Conservation (phyloP, 2,329 filamentous ascomycete species). For the Colletotrichum tamarilloi region DNA sequence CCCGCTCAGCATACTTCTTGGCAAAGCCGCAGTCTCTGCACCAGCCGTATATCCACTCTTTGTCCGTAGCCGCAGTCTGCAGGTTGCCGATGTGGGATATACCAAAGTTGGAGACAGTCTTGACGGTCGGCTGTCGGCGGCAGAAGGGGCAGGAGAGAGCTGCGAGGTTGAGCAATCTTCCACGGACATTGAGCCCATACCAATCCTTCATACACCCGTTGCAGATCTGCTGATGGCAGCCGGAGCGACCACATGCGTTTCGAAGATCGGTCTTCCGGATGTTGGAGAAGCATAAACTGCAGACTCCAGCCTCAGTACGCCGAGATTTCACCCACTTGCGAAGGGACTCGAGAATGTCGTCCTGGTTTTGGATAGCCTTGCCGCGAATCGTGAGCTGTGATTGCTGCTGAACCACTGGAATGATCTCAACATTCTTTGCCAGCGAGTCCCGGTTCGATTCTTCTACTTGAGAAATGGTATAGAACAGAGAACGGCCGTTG, state of each 20-base stretch:
- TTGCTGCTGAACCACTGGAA: constrained; percentile 39
- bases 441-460: constrained; percentile 48
- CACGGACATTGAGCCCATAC: constrained; percentile 58
- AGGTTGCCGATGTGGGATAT: constrained; percentile 52
- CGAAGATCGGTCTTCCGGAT: constrained; percentile 49
- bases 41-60: constrained; percentile 60
- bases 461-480: constrained; percentile 46
- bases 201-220: constrained; percentile 51
- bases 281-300: constrained; percentile 58
- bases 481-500: constrained; percentile 52
- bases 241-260: constrained; percentile 56
- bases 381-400: constrained; percentile 46
- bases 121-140: constrained; percentile 52
- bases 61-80: constrained; percentile 51
- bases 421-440: constrained; percentile 49
- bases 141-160: constrained; percentile 64
- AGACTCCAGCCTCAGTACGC: constrained; percentile 50
- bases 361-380: constrained; percentile 55
- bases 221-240: constrained; percentile 58
- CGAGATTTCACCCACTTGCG: constrained; percentile 50
- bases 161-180: constrained; percentile 57
- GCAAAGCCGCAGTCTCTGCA: constrained; percentile 56
- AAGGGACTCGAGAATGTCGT: constrained; percentile 48
- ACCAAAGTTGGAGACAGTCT: constrained; percentile 50
- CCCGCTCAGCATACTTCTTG: constrained; percentile 53